phyloP scores from a whole-genome alignment of 1,139 yeast genomes.

The Kodamaea sp. region DNA sequence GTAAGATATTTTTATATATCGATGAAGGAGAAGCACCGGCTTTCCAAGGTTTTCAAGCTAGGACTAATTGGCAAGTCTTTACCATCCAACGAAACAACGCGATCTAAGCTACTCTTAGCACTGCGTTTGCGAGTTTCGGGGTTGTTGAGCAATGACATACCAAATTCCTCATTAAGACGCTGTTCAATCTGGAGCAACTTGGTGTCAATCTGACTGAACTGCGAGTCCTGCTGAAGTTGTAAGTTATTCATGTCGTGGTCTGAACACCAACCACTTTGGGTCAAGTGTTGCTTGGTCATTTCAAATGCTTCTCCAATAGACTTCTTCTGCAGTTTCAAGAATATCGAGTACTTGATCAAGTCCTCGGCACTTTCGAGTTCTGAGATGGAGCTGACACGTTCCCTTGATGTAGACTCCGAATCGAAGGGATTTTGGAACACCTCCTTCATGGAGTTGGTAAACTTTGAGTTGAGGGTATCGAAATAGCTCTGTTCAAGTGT shows the following conservation, averaged over 20 bases:
- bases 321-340: constrained; percentile 31
- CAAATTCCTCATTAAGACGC: constrained; percentile 28
- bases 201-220: constrained; percentile 34
- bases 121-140: background rate
- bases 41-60: constrained; percentile 26
- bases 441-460: constrained; percentile 5
- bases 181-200: constrained; percentile 35
- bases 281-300: constrained; percentile 35
- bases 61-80: constrained; percentile 23
- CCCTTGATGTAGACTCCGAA: constrained; percentile 5
- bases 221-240: constrained; percentile 37
- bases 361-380: constrained; percentile 32
- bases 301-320: constrained; percentile 39
- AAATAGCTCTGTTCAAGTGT: constrained; percentile 42
- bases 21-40: constrained; percentile 27
- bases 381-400: constrained; percentile 21
- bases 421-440: constrained; percentile 2
- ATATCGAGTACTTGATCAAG: constrained; percentile 33
- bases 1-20: too few species aligned
- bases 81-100: constrained; percentile 7
- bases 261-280: constrained; percentile 49
- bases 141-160: constrained; percentile 22
- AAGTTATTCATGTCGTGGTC: constrained; percentile 44
- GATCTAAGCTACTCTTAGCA: constrained; percentile 5
- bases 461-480: constrained; percentile 22